Conservation (phyloP, 345 rosid genomes). For the Aethionema arabicum region DNA sequence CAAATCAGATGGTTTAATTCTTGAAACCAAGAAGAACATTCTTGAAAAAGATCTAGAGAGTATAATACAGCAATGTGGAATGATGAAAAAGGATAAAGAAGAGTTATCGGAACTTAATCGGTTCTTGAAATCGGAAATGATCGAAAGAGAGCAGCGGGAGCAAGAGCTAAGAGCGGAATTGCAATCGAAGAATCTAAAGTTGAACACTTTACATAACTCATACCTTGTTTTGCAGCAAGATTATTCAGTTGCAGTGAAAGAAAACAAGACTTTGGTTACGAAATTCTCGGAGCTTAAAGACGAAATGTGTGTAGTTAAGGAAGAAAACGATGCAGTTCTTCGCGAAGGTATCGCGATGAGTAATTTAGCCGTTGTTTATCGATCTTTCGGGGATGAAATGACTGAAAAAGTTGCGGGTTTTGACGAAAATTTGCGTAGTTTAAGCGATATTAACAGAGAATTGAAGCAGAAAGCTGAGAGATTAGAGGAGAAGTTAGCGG, state of each 20-base stretch:
- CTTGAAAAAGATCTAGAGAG: conserved; percentile 46
- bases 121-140: conserved; percentile 53
- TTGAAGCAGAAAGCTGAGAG: conserved; percentile 49
- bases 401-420: conserved; percentile 50
- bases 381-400: conserved; percentile 58
- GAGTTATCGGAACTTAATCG: conserved; percentile 58
- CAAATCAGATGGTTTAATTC: conserved; percentile 49
- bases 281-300: conserved; percentile 48
- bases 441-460: conserved; percentile 37
- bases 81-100: conserved; percentile 49
- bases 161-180: conserved; percentile 44
- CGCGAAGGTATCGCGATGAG: conserved; percentile 52
- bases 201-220: conserved; percentile 49
- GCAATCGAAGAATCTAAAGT: conserved; percentile 39
- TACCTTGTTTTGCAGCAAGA: conserved; percentile 51
- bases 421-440: conserved; percentile 41
- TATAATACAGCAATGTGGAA: conserved; percentile 30
- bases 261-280: conserved; percentile 47
- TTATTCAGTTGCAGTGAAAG: conserved; percentile 43
- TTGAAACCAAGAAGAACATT: conserved; percentile 48
- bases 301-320: conserved; percentile 51
- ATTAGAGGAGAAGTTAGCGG: conserved; percentile 49
- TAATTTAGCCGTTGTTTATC: conserved; percentile 52
- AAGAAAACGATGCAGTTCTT: conserved; percentile 53
- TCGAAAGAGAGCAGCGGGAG: conserved; percentile 44